These are phyloP conservation scores for Rhypophila decipiens DNA, from an alignment of 495 filamentous ascomycete genomes.

Conservation along the genomic window DNA sequence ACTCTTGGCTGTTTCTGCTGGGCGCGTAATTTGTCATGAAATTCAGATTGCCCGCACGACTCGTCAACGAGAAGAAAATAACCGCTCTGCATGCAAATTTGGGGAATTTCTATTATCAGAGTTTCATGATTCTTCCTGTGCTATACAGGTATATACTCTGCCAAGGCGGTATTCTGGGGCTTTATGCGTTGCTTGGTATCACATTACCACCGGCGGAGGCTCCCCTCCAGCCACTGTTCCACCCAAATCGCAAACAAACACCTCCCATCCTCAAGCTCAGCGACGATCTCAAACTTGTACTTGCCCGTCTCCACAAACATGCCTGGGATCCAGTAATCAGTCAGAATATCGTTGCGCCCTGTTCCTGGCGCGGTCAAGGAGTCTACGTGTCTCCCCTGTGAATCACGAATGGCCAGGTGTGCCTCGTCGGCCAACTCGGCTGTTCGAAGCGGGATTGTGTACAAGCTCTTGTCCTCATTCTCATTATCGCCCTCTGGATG, in stretches of 20 bases:
- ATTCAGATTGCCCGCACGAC: too few relatives aligned
- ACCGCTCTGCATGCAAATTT: too few relatives aligned
- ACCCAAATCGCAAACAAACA: slow-evolving; percentile 3
- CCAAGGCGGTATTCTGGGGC: too few relatives aligned
- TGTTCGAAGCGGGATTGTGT: slow-evolving; percentile 2
- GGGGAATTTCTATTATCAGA: too few relatives aligned
- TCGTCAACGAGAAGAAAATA: too few relatives aligned
- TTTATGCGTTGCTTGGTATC: too few relatives aligned
- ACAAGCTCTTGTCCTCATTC: background rate
- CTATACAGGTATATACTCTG: too few relatives aligned
- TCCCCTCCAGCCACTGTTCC: slow-evolving; percentile 3
- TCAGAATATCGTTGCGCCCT: background rate
- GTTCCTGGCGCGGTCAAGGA: background rate
- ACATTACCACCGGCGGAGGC: too few relatives aligned
- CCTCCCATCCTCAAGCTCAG: background rate
- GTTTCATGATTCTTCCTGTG: too few relatives aligned
- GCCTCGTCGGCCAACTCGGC: slow-evolving; percentile 3
- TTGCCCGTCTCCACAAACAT: background rate
- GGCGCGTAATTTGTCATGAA: too few relatives aligned
- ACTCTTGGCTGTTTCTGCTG: too few relatives aligned
- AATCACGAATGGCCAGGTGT: slow-evolving; percentile 2
- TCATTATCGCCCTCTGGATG: background rate
- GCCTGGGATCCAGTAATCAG: slow-evolving; percentile 4
- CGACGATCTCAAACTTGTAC: slow-evolving; percentile 3
- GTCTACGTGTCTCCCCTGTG: slow-evolving; percentile 3